Evolutionary conservation across 768 basidiomycete species (phyloP).

Genomic region (Hypholoma sublateritium): DNA sequence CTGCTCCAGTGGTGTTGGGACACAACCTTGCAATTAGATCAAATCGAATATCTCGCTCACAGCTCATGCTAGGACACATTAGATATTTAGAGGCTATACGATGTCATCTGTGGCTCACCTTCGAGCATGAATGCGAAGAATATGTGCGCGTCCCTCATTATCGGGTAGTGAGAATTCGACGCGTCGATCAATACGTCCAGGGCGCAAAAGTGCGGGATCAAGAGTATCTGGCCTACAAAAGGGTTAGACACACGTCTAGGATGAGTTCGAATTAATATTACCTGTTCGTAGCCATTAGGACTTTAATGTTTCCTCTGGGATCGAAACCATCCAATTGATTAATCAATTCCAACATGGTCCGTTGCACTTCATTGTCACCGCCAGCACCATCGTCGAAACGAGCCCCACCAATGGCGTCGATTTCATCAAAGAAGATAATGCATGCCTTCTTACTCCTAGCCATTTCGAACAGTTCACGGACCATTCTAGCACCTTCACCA

Average conservation of each 20-base stretch:
- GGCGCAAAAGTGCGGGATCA: conserved; percentile 93
- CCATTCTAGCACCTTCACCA: conserved; percentile 98
- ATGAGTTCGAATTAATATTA: conserved; percentile 30
- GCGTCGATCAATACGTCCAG: conserved; percentile 94
- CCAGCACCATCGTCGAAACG: conserved; percentile 98
- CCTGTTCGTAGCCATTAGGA: conserved; percentile 99
- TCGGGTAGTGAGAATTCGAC: conserved; percentile 96
- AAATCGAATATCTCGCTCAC: conserved; percentile 95
- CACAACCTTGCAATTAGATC: conserved; percentile 96
- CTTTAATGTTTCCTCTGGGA: conserved; percentile 98
- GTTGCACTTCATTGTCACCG: conserved; percentile 97
- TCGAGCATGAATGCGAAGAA: conserved; percentile 93
- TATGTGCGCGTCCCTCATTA: conserved; percentile 94
- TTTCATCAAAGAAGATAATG: conserved; percentile 99
- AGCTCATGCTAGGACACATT: conserved; percentile 64
- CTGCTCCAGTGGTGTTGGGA: conserved; percentile 98
- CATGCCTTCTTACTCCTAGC: conserved; percentile 98
- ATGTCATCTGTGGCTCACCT: conserved; percentile 50
- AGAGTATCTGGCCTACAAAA: conserved; percentile 86
- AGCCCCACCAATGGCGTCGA: conserved; percentile 97
- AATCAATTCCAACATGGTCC: conserved; percentile 99
- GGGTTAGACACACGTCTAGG: neutral
- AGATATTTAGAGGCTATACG: no score
- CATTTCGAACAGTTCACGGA: conserved; percentile 98
- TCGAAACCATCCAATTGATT: conserved; percentile 99